Evolutionary conservation across 306 rosid species (phyloP), one percentile per base, ranked within the genome.

Genomic region (Lablab purpureus): DNA sequence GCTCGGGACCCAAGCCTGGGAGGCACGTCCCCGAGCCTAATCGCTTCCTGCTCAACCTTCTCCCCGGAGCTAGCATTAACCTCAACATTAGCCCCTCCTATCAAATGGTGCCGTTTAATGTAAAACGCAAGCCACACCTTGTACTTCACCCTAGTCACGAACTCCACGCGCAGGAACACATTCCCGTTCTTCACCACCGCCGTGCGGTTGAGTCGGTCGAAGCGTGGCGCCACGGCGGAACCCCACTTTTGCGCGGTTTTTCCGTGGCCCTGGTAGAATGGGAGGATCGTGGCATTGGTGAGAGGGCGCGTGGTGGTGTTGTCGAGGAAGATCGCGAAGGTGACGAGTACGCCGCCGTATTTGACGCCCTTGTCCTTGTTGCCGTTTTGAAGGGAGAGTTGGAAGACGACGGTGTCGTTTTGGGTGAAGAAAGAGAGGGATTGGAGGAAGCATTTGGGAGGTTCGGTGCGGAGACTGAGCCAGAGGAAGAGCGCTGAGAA

Each of bases 261-360:
- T 13, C 79, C 49, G 71, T 84, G 93, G 2, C 98, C 98, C 81
- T 94, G 98, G 43, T 87, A 84, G 77, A 94, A 94, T 17, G 66
- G 74, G 2, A 10, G 6, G 10, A 88, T 65, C 0, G 69, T 81
- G 5, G 37, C 1, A 41, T 73, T 69, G 4, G 79, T 85, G 0
- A 90, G 62, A 11, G 62, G 74, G 7, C 21, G 67, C 25, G 67
- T 71, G 40, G 15, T 52, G 73, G 81, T 81, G 52, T 32, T 67
- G 21, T 23, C 51, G 36, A 74, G 25, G 18, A 85, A 74, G 27
- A 75, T 4, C 9, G 22, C 11, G 36, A 94, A 80, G 6, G 82
- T 71, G 64, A 94, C 65, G 50, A 19, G 72, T n/a, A 92, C 37
- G 58, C 41, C 0, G 37, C 87, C 91, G 77, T 92, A 94, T 68